A percentile compares a stretch with the other conserved stretches of the same genome.
phyloP scores from a whole-genome alignment of 2,329 filamentous ascomycete species.

The Fusarium sublunatum region DNA sequence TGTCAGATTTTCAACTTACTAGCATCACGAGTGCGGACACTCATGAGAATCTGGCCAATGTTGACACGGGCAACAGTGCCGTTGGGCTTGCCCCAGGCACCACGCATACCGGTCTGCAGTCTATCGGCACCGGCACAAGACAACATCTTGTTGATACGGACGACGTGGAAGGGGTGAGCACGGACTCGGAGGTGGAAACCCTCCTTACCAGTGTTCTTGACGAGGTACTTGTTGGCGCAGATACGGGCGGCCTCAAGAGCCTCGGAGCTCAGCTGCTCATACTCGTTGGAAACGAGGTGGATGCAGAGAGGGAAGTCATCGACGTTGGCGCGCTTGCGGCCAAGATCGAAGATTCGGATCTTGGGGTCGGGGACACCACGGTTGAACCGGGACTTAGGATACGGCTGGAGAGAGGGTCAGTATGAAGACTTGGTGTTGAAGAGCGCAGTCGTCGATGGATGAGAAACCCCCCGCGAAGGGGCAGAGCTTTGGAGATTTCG shows the following conservation, averaged over 20 bases:
- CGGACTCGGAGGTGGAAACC: slow-evolving; percentile 80
- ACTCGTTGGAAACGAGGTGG: slow-evolving; percentile 99
- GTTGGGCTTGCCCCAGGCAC: slow-evolving; percentile 99
- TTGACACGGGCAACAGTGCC: slow-evolving; percentile 99
- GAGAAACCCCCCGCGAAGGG: slow-evolving; percentile 3
- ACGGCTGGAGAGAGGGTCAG: slow-evolving; percentile 70
- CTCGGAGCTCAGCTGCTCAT: slow-evolving; percentile 99
- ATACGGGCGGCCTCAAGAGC: slow-evolving; percentile 99
- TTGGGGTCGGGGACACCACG: slow-evolving; percentile 91
- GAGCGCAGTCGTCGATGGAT: slow-evolving; percentile 11
- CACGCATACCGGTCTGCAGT: slow-evolving; percentile 99
- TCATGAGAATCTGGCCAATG: slow-evolving; percentile 99
- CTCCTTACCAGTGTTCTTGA: slow-evolving; percentile 79
- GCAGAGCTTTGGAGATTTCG: slow-evolving; percentile 17
- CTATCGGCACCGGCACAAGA: slow-evolving; percentile 99
- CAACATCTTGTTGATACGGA: slow-evolving; percentile 99
- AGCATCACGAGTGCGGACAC: slow-evolving; percentile 94
- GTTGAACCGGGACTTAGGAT: slow-evolving; percentile 99
- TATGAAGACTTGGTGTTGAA: neutral
- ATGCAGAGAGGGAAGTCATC: slow-evolving; percentile 99
- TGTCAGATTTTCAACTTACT: slow-evolving; percentile 64
- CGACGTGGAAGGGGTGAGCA: slow-evolving; percentile 99
- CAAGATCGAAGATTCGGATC: slow-evolving; percentile 98
- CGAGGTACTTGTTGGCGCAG: slow-evolving; percentile 98
- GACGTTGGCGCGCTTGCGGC: slow-evolving; percentile 97